Conservation (phyloP, 208 protist genomes). For the Trypanosoma lewisi region DNA sequence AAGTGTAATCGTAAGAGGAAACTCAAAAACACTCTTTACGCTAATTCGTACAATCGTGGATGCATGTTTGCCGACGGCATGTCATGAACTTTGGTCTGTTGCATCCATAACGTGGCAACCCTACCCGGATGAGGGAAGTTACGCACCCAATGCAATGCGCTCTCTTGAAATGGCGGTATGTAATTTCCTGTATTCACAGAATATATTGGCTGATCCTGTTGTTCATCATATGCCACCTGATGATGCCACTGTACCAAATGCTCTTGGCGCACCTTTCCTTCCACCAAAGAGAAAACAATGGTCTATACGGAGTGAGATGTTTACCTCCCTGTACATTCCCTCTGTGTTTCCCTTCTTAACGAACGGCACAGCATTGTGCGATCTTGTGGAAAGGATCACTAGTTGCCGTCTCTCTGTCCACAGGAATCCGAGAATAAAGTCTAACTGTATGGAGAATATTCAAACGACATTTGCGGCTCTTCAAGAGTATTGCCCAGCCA, state of each 20-base stretch:
- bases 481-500: constrained; percentile 23
- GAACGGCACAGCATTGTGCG: constrained; percentile 66
- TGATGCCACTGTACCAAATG: constrained; percentile 49
- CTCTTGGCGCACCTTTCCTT: constrained; percentile 55
- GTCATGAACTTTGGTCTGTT: constrained; percentile 31
- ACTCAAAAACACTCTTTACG: constrained; percentile 38
- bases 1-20: constrained; percentile 30
- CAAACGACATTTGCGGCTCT: constrained; percentile 32
- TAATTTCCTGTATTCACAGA: constrained; percentile 40
- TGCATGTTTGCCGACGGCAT: constrained; percentile 49
- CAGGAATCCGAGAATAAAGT: constrained; percentile 47
- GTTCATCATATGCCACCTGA: constrained; percentile 56
- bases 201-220: constrained; percentile 50
- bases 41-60: constrained; percentile 31
- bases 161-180: constrained; percentile 47
- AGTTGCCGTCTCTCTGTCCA: constrained; percentile 22
- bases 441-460: constrained; percentile 61
- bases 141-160: constrained; percentile 21
- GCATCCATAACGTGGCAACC: constrained; percentile 43
- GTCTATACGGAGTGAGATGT: constrained; percentile 4
- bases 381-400: constrained; percentile 34
- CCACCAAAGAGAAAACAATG: constrained; percentile 23
- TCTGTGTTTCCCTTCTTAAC: constrained; percentile 77
- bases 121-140: constrained; percentile 19
- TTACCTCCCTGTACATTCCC: constrained; percentile 50